Conservation (phyloP, 1,284 basidiomycete genomes). For the Marasmius tenuissimus region DNA sequence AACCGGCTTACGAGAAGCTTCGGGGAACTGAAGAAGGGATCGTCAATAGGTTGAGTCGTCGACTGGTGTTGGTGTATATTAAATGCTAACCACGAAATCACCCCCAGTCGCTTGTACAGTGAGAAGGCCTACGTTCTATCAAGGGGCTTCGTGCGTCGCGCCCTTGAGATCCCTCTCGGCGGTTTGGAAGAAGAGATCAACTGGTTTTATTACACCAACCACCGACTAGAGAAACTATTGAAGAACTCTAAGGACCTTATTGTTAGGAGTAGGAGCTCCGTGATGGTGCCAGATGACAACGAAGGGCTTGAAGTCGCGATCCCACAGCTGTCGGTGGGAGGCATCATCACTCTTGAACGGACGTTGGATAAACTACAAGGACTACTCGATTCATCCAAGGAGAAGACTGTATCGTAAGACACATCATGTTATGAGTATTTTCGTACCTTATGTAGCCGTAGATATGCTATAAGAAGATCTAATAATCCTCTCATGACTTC, state of each 20-base stretch:
- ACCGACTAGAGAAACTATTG: conserved; percentile 70
- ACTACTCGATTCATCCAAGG: conserved; percentile 14
- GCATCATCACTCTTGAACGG: conserved; percentile 77
- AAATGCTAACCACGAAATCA: not conserved
- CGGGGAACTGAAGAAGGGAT: conserved; percentile 87
- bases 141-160: conserved; percentile 83
- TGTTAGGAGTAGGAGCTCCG: conserved; percentile 55
- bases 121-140: conserved; percentile 94
- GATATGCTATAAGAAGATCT: too few relatives aligned
- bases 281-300: conserved; percentile 22
- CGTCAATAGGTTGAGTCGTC: conserved; percentile 66
- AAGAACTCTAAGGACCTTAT: conserved; percentile 64
- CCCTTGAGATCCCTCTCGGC: conserved; percentile 74
- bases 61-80: conserved; percentile 6
- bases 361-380: conserved; percentile 58
- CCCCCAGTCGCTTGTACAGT: conserved; percentile 72
- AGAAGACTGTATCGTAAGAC: not conserved
- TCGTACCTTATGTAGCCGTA: not conserved
- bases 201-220: conserved; percentile 71
- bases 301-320: conserved; percentile 65
- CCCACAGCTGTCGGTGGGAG: conserved; percentile 76
- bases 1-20: conserved; percentile 89
- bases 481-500: too few relatives aligned
- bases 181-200: conserved; percentile 74
- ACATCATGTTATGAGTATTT: not conserved